Evolutionary conservation across 805 yeast genomes (phyloP), one percentile per base, ranked within the genome.

Genomic region (Pichia sporocuriosa): DNA sequence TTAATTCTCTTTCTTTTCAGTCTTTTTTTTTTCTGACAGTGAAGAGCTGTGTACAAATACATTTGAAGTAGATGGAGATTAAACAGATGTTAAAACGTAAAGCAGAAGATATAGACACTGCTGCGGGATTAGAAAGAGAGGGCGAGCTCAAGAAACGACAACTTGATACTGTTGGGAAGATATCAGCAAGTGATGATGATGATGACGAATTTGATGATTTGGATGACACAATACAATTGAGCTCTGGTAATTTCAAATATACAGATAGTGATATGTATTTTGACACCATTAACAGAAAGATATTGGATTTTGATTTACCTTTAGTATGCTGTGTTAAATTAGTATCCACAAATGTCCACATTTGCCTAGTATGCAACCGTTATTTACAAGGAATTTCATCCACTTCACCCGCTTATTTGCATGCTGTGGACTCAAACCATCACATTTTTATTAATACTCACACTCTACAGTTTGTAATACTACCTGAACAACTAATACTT

Each of bases 331-430:
- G 76, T 32, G 73, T 80, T 0, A 72, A 87, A 0, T 63, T 84
- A 19, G 69, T 85, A 1, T 70, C 66, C 29, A 63, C 71, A 17
- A 81, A 82, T 51, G 72, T 84, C 1, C 82, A 84, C 52, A 77
- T 84, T 25, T 85, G 95, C 54, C 61, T 85, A 17, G 70, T 70
- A 0, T 85, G 95, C 61, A 90, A 89, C 26, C 79, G 73, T 52
- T 85, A 77, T 59, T 71, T 76, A 40, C 81, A 78, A 50, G 95
- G 95, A 1, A 67, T 87, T 20, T 72, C 77, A 1, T 64, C 60
- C 43, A 57, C 72, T n/a, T 75, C 89, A 0, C 79, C 79, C 19
- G 88, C 89, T 0, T 81, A 77, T 52, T 54, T 65, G 13, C 95
- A 85, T 56, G 71, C 87, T 2, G 66, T 84, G 16, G 70, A 77